Percentiles rank a stretch among this genome's conserved stretches.
These are phyloP conservation scores for Termitomyces sp. DNA, from an alignment of 768 basidiomycete species.

Conservation along the genomic window DNA sequence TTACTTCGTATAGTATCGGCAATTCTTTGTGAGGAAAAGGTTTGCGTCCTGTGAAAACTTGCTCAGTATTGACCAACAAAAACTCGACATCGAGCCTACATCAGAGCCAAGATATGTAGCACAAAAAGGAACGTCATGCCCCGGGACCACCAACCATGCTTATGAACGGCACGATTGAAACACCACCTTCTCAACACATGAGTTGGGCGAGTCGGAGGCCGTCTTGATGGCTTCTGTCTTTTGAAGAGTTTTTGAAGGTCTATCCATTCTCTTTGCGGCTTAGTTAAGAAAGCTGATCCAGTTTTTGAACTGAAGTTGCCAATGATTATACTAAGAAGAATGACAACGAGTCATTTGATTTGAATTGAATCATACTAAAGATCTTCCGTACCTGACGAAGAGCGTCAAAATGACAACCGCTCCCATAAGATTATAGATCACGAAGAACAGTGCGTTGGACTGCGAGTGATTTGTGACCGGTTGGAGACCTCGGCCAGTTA, in stretches of 20 bases:
- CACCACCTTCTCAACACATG: conserved; percentile 72
- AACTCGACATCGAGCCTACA: conserved; percentile 42
- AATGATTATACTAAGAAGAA: conserved; percentile 77
- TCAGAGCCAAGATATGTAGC: conserved; percentile 75
- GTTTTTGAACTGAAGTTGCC: conserved; percentile 86
- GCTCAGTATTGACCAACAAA: neutral
- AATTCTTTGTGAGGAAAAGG: conserved; percentile 47
- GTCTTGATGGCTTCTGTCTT: conserved; percentile 79
- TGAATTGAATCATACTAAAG: neutral
- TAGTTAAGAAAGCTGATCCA: conserved; percentile 80
- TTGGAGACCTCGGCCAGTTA: conserved; percentile 65
- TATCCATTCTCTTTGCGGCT: conserved; percentile 90
- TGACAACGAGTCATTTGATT: conserved; percentile 6
- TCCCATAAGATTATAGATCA: conserved; percentile 88
- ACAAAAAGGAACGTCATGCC: conserved; percentile 75
- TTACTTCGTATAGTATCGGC: conserved; percentile 57
- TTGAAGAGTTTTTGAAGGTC: conserved; percentile 86
- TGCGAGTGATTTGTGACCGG: conserved; percentile 69
- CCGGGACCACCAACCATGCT: conserved; percentile 91
- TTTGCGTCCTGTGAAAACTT: conserved; percentile 61
- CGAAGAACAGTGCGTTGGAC: conserved; percentile 84
- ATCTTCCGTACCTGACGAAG: conserved; percentile 69
- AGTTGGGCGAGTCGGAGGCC: conserved; percentile 60
- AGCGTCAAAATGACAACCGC: conserved; percentile 86
- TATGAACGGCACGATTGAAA: conserved; percentile 83